Conservation (phyloP, 331 rosid species). For the Telfairia occidentalis region DNA sequence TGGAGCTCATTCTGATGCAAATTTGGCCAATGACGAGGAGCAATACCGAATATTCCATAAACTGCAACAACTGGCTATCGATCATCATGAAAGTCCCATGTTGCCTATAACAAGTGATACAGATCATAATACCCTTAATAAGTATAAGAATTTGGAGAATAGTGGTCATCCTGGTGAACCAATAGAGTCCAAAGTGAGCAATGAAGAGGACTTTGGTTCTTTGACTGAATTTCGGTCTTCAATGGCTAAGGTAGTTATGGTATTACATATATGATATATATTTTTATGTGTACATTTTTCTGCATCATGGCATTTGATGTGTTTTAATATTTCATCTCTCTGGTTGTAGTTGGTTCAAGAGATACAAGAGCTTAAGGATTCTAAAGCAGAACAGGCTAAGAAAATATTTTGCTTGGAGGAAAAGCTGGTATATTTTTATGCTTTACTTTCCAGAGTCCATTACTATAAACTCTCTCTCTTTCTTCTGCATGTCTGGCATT, state of each 20-base stretch:
- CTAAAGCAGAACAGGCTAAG: constrained; percentile 23
- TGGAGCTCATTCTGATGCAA: constrained; percentile 11
- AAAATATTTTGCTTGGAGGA: constrained; percentile 34
- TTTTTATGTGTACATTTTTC: not conserved
- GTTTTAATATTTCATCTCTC: constrained; percentile 4
- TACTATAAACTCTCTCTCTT: not conserved
- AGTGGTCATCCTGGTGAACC: constrained; percentile 10
- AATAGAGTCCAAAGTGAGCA: constrained; percentile 17
- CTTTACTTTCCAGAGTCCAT: not conserved
- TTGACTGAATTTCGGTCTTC: constrained; percentile 19
- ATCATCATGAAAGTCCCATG: constrained; percentile 13
- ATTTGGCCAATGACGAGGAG: constrained; percentile 28
- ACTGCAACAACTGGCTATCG: constrained; percentile 36
- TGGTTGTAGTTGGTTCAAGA: constrained; percentile 39
- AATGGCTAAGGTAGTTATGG: constrained; percentile 29
- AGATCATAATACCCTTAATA: constrained; percentile 9
- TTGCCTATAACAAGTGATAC: constrained; percentile 10
- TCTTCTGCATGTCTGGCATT: not conserved
- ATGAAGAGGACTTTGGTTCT: constrained; percentile 19
- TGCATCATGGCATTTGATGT: not conserved
- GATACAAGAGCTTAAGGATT: constrained; percentile 34
- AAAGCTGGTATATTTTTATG: constrained; percentile 44
- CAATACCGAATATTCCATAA: constrained; percentile 25
- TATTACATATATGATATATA: not conserved
- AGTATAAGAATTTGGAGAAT: constrained; percentile 3